phyloP scores from a whole-genome alignment of 805 yeast genomes.

The Saccharomycopsis fodiens region DNA sequence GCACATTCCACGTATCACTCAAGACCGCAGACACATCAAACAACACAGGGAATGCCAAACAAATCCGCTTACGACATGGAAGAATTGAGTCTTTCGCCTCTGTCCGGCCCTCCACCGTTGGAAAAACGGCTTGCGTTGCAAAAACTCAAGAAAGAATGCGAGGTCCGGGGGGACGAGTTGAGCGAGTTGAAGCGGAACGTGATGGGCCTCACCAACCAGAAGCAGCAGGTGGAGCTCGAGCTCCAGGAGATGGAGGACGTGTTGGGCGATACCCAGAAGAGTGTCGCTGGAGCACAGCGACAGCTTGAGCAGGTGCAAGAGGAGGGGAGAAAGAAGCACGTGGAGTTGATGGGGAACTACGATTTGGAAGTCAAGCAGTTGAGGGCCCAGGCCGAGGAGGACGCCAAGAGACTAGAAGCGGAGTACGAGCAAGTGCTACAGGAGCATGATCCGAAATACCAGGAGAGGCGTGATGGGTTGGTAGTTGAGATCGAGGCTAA shows the following conservation, averaged over 20 bases:
- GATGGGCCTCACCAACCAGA: slow-evolving; percentile 31
- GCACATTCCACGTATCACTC: no score
- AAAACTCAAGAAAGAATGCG: slow-evolving; percentile 15
- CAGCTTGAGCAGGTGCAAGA: slow-evolving; percentile 28
- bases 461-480: slow-evolving; percentile 20
- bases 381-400: not conserved
- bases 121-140: slow-evolving; percentile 17
- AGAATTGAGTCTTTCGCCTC: not conserved
- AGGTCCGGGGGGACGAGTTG: slow-evolving; percentile 22
- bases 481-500: not conserved
- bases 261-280: slow-evolving; percentile 23
- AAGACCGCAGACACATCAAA: no score
- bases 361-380: slow-evolving; percentile 22
- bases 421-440: not conserved
- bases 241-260: slow-evolving; percentile 28
- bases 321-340: slow-evolving; percentile 27
- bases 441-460: not conserved
- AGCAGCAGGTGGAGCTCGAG: slow-evolving; percentile 32
- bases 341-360: slow-evolving; percentile 29
- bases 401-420: not conserved
- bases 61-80: no score
- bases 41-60: no score
- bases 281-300: slow-evolving; percentile 22
- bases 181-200: slow-evolving; percentile 22
- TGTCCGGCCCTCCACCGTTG: no score